Evolutionary conservation across 768 basidiomycete genomes (phyloP), one percentile per base, ranked within the genome.

Genomic region (Melanogaster broomeanus): DNA sequence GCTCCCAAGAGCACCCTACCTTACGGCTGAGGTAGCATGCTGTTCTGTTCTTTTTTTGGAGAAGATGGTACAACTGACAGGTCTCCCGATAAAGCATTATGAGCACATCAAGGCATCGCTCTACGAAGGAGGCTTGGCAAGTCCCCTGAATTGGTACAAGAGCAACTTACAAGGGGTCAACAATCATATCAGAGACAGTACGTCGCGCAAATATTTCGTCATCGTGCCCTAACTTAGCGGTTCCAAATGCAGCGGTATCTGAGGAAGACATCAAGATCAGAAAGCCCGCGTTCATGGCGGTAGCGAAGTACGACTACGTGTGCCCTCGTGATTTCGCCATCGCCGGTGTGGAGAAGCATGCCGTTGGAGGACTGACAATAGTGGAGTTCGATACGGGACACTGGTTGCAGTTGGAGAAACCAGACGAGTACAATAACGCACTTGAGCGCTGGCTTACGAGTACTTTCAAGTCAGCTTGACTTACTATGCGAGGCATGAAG

Each of bases 241-340:
- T 38, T n/a, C 41, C 22, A 24, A 18, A 35, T 25, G 37, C 46
- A 69, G 58, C 56, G 31, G 42, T 66, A 33, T 43, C 65, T 22
- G 60, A 62, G 11, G 62, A 62, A 31, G 54, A 64, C 16, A 53
- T 65, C 43, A 53, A 51, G 22, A 61, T 77, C 22, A 51, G 52
- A 27, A 69, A 67, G 49, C 77, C 75, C 0, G 62, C 69, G n/a
- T 73, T 74, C 57, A 69, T 72, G 58, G 74, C 62, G 9, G 71
- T 59, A 4, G 67, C 68, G 6, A 65, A 56, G 48, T 62, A 66
- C 25, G 76, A 77, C 50, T 59, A 61, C 48, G 65, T 75, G 43
- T 68, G 66, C 53, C 16, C 65, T 46, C 57, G 61, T 24, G 61
- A 58, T 13, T 59, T 62, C 27, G 63, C 59, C 25, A 55, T 57